Evolutionary conservation across 2,329 filamentous ascomycete species (phyloP).

Genomic region (Alternaria triticimaculans): DNA sequence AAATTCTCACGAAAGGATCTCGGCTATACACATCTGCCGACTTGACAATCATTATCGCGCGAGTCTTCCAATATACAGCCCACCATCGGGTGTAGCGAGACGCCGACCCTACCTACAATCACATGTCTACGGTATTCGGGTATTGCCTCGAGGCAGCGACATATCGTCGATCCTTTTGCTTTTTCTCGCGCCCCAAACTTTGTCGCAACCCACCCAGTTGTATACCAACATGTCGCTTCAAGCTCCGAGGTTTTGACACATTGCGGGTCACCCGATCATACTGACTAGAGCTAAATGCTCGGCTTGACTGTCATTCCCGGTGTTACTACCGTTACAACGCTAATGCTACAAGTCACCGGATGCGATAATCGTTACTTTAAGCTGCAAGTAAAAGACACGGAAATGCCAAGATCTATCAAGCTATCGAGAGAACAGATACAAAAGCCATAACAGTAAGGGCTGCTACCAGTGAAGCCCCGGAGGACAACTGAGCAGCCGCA

Average conservation of each 20-base stretch:
- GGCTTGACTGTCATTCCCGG: neutral
- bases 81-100: neutral
- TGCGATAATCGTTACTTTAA: neutral
- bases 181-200: neutral
- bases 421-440: neutral
- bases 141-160: neutral
- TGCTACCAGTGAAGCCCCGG: neutral
- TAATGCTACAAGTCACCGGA: neutral
- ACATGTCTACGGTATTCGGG: neutral
- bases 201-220: neutral
- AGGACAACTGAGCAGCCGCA: neutral
- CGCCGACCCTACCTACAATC: neutral
- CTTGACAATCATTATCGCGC: neutral
- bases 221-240: neutral
- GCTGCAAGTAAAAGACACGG: neutral
- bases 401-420: fast-evolving
- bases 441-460: neutral
- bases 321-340: neutral
- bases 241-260: neutral
- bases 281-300: neutral
- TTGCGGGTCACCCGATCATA: neutral
- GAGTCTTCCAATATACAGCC: neutral
- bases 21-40: neutral
- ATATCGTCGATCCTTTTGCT: neutral
- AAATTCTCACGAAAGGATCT: neutral